Evolutionary conservation across 2,329 filamentous ascomycete genomes (phyloP), one percentile per base, ranked within the genome.

Genomic region (Zymoseptoria crescenta): DNA sequence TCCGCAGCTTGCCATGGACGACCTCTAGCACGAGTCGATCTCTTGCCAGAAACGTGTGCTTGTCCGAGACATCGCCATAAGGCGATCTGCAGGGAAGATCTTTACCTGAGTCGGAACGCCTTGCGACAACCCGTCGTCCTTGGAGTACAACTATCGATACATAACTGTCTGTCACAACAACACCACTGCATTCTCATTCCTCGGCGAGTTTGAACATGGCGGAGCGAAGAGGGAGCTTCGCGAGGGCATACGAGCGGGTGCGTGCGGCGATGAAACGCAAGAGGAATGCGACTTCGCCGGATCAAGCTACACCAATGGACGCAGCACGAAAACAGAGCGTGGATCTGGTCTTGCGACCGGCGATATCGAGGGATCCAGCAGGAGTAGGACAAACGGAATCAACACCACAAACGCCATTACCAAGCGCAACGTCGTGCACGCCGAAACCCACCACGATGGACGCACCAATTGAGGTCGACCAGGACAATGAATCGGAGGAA

Each of bases 221-320:
- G 9, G 52, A 53, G 28, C 52, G 65, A 49, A 58, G 67, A 27
- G 62, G 61, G 45, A 67, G 67, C 58, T 60, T 68, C 56, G 67
- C 67, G 21, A 63, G 68, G 28, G 66, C 65, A 19, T 61, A 69
- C 13, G 63, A 67, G 8, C 58, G 59, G 52, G 57, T 69, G 53
- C 63, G 62, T 49, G 61, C 58, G 35, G 65, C 59, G 29, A 63
- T 68, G 62, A 60, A 63, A 56, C 61, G 64, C 56, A 57, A 60
- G 57, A 51, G 51, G 35, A 57, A 62, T 19, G 64, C 55, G 48
- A 64, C 56, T 52, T 56, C 55, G 45, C 19, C 35, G 35, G 50
- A 53, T 49, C 29, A 21, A 41, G 41, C 49, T 28, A 45, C 49
- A 49, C 24, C 49, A 29, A 27, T 27, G 27, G 24, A 29, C n/a